Evolutionary conservation across 495 filamentous ascomycete species (phyloP), one percentile per base, ranked within the genome.

Genomic region (Xylaria palmicola): DNA sequence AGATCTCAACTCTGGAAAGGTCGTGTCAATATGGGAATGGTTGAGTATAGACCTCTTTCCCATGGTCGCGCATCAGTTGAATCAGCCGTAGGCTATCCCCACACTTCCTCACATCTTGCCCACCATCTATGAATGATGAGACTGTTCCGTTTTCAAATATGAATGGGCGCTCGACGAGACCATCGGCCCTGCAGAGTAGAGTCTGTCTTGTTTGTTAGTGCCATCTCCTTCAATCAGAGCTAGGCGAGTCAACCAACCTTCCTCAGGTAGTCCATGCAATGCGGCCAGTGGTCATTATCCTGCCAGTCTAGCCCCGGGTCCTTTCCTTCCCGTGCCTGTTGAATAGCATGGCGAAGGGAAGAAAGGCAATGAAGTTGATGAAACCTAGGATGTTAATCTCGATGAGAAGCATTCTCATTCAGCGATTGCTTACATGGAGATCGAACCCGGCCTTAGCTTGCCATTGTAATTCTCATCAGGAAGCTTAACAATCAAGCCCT

Each of bases 331-430:
- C 45, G 45, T 10, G 45, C 45, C 17, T 5, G 3, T 19, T 49
- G 45, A n/a, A 49, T 49, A 8, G 45, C 45, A 19, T 49, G 45
- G 4, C 45, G 45, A 13, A 49, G 45, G 6, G 45, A 49, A 49
- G 45, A 49, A 26, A 49, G 45, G 45, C 45, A 49, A 26, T 49
- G 45, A 26, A 49, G 45, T 26, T 49, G 45, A 24, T 49, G 45
- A 17, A 49, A 49, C 45, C 45, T 49, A 8, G 45, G 4, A 8
- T 3, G 10, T 26, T 49, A 32, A 13, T n/a, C 26, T 49, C 39
- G 13, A 41, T 9, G n/a, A 4, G 7, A 6, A 17, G 39, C 9
- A n/a, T 41, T 4, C 39, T 13, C n/a, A 6, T 41, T 41, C 13
- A 41, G n/a, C 5, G 7, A 41, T 4, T 17, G 7, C 45, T 26